phyloP scores from a whole-genome alignment of 768 basidiomycete genomes.

The Botryobasidium botryosum region DNA sequence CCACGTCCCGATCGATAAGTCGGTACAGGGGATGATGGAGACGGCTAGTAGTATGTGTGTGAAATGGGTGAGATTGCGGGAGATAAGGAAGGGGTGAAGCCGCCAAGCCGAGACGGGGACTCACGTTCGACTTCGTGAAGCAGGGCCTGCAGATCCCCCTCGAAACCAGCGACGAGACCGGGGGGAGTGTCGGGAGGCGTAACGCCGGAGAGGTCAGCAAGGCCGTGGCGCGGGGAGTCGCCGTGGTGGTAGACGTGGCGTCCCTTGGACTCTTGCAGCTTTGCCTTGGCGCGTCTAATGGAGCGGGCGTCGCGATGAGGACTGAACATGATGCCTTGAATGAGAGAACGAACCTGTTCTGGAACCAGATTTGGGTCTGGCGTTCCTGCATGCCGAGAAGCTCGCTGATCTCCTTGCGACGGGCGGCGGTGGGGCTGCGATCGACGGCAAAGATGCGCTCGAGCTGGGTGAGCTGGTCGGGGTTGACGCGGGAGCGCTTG shows the following conservation, averaged over 20 bases:
- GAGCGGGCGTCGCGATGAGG: neutral
- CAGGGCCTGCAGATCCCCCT: slow-evolving; percentile 43
- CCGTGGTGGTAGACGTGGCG: slow-evolving; percentile 2
- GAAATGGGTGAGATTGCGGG: slow-evolving; percentile 2
- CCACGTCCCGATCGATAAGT: slow-evolving; percentile 65
- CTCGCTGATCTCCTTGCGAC: slow-evolving; percentile 56
- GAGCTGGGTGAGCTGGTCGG: slow-evolving; percentile 60
- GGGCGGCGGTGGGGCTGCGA: slow-evolving; percentile 52
- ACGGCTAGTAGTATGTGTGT: slow-evolving; percentile 32
- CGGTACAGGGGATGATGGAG: slow-evolving; percentile 57
- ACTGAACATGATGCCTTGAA: neutral
- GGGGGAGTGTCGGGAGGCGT: slow-evolving; percentile 35
- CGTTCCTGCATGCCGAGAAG: slow-evolving; percentile 69
- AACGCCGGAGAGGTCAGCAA: slow-evolving; percentile 14
- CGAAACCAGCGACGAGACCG: slow-evolving; percentile 32
- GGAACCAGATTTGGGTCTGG: slow-evolving; percentile 83
- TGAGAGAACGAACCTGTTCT: slow-evolving; percentile 42
- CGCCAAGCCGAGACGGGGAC: slow-evolving; percentile 17
- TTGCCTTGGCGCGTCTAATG: slow-evolving; percentile 79
- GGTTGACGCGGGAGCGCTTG: slow-evolving; percentile 63
- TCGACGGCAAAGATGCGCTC: slow-evolving; percentile 54
- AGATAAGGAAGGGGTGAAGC: neutral
- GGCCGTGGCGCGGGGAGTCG: slow-evolving; percentile 1
- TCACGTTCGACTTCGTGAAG: slow-evolving; percentile 65
- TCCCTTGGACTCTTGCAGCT: slow-evolving; percentile 31